These are phyloP conservation scores for Fistulinella staudtii DNA, from an alignment of 1,284 basidiomycete species.

Conservation along the genomic window DNA sequence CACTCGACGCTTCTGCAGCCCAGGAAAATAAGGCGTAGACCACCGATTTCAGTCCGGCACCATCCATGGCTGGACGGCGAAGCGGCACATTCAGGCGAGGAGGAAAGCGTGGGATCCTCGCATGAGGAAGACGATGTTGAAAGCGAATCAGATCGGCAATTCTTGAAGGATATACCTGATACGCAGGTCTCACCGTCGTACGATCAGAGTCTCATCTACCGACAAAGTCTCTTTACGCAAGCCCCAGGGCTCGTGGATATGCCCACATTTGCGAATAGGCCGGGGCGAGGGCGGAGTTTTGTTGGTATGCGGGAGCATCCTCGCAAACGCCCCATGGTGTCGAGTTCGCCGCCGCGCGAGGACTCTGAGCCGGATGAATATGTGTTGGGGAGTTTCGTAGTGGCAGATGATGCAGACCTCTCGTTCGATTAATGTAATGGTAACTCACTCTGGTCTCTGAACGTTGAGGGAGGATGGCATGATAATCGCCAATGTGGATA, in stretches of 20 bases:
- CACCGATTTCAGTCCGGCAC: conserved; percentile 35
- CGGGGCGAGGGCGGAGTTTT: conserved; percentile 43
- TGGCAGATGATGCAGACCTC: conserved; percentile 63
- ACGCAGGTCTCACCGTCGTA: conserved; percentile 78
- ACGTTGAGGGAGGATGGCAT: too few species aligned
- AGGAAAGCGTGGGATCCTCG: conserved; percentile 60
- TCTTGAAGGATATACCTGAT: conserved; percentile 59
- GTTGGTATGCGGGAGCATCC: conserved; percentile 24
- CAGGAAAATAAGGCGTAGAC: conserved; percentile 35
- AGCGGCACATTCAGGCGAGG: conserved; percentile 78
- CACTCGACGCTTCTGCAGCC: conserved; percentile 23
- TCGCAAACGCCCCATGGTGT: conserved; percentile 34
- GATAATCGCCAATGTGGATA: too few species aligned
- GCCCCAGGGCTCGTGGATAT: conserved; percentile 40
- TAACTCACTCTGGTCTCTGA: too few species aligned
- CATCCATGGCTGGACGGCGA: conserved; percentile 62
- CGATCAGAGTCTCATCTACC: conserved; percentile 65
- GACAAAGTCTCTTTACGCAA: conserved; percentile 68
- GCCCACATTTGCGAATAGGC: conserved; percentile 53
- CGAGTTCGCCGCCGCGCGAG: conserved; percentile 59
- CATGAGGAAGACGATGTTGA: conserved; percentile 56
- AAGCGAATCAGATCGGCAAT: conserved; percentile 65
- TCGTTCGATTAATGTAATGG: conserved; percentile 25
- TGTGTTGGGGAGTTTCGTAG: conserved; percentile 69
- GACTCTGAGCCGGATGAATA: conserved; percentile 58